Evolutionary conservation across 225 moss, liverwort and hornwort genomes (phyloP).

Genomic region (Ulota crispa): DNA sequence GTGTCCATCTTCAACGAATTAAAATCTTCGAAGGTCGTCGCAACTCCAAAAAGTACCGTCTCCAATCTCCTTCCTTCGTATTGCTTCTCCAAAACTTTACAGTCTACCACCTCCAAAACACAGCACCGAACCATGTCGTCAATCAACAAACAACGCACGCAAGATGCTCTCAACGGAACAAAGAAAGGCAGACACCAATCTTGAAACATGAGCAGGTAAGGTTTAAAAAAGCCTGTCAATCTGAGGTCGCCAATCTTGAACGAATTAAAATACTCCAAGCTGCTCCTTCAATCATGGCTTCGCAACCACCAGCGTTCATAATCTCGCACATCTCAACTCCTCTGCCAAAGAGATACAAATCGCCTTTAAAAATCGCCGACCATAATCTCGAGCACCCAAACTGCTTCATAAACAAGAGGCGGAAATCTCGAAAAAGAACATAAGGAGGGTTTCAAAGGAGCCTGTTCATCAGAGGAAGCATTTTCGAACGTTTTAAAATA

Average conservation of each 20-base stretch:
- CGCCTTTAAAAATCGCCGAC: background rate
- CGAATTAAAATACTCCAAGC: conserved; percentile 10
- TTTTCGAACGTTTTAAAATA: background rate
- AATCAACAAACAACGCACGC: background rate
- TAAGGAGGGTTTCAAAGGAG: background rate
- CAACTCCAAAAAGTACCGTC: too few species aligned
- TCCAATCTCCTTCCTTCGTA: too few species aligned
- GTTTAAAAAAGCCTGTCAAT: conserved; percentile 12
- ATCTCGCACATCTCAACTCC: background rate
- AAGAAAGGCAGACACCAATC: background rate
- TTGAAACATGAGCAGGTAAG: background rate
- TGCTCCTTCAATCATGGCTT: background rate
- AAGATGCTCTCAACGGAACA: background rate
- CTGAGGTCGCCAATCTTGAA: background rate
- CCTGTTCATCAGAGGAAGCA: background rate
- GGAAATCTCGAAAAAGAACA: background rate
- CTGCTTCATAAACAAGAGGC: background rate
- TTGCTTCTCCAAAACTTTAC: too few species aligned
- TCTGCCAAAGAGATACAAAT: background rate
- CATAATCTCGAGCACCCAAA: background rate
- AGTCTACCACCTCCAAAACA: too few species aligned
- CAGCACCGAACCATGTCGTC: background rate
- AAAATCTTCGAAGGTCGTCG: background rate
- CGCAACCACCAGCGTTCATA: background rate
- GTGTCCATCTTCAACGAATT: background rate